Conservation (phyloP, 805 yeast species). For the Yarrowia bubula region DNA sequence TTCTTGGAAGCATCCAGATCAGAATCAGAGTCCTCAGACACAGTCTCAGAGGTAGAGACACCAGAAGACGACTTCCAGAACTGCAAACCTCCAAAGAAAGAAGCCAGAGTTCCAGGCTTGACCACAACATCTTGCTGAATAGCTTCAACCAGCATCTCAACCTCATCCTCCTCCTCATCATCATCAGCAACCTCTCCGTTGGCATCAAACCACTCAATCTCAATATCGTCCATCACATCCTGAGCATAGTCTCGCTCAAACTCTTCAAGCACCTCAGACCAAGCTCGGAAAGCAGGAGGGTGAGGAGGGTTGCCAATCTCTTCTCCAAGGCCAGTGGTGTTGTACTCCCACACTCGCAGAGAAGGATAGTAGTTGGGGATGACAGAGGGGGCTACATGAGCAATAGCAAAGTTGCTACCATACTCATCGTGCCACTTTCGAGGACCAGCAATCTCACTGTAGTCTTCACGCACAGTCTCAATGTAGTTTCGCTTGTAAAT, state of each 20-base stretch:
- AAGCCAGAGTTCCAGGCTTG: neutral
- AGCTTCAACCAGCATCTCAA: neutral
- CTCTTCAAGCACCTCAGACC: constrained; percentile 55
- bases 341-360: constrained; percentile 82
- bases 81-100: constrained; percentile 29
- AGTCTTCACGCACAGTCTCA: constrained; percentile 52
- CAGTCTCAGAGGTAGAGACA: neutral
- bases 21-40: neutral
- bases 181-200: neutral
- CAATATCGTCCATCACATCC: constrained; percentile 36
- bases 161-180: neutral
- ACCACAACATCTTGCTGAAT: neutral
- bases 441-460: constrained; percentile 49
- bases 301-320: constrained; percentile 26
- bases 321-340: constrained; percentile 54
- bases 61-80: neutral
- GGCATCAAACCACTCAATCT: constrained; percentile 30
- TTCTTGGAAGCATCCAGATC: neutral
- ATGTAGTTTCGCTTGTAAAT: constrained; percentile 65
- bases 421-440: constrained; percentile 14
- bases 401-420: constrained; percentile 61
- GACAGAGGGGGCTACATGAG: constrained; percentile 68
- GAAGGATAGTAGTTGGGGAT: constrained; percentile 87
- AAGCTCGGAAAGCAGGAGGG: constrained; percentile 44
- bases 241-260: constrained; percentile 44